Base-by-base conservation (phyloP, 2,329 filamentous ascomycete species). In the Blumeriella jaapii region DNA sequence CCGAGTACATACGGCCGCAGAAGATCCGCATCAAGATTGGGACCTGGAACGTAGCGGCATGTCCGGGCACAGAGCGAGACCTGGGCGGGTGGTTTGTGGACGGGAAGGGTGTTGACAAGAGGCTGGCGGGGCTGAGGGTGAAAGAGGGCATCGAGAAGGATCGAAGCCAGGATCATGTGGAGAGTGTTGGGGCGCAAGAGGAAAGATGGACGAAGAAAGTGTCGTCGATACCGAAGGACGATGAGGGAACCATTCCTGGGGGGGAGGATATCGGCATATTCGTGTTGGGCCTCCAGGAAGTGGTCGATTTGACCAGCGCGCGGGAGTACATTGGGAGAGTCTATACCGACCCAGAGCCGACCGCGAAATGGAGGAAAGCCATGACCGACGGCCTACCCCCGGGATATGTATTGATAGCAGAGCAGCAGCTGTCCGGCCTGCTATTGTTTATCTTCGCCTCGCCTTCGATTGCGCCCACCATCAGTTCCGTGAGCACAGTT, bases 31-130 rank as follows among this genome's bases (percentile, higher is more conserved):
- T 98, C 58, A 95, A 95, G 60, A 70, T 98, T 33, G 91, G 89
- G 26, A 81, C 83, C 0, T 98, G 91, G 91, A 98, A 98, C 59
- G 84, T 94, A 11, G 91, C 86, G 3, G 78, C 80, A 1, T 78
- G 82, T 45, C 75, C 82, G 9, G 85, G 82, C 15, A 86, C 85
- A 0, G 86, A 94, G 57, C 82, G 84, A 47, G 91, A 96, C 54
- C 63, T 98, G 4, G 81, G 75, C 6, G 74, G 72, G 19, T 98
- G 91, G 91, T 95, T 98, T 55, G 70, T 93, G 6, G 67, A 76
- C 8, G 82, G 80, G 11, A 73, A 81, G 51, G 83, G 82, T 5
- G 60, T 87, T 6, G 72, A 79, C 40, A 65, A 77, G 35, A 62
- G 64, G 12, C 58, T 89, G 29, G 69, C 73, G 8, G 69, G 70